phyloP scores from a whole-genome alignment of 108 stramenopile species.

The Cyclotella atomus region DNA sequence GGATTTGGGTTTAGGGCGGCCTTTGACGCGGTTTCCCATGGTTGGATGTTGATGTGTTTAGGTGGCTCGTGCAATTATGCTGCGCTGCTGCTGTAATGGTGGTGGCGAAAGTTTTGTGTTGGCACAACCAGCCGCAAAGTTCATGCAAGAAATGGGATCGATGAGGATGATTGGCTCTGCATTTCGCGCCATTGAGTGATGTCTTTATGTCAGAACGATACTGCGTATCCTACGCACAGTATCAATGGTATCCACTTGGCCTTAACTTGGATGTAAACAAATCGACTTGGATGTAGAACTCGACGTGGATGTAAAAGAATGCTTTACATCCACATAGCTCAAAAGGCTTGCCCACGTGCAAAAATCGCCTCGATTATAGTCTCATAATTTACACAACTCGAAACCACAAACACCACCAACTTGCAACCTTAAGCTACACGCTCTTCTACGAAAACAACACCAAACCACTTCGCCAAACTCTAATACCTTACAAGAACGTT shows the following conservation, averaged over 20 bases:
- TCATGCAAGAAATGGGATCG: background rate
- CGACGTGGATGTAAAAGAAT: background rate
- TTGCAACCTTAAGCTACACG: background rate
- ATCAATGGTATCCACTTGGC: too few species aligned
- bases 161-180: background rate
- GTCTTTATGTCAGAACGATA: too few species aligned
- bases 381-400: background rate
- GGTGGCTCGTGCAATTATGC: background rate
- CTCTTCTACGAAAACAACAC: background rate
- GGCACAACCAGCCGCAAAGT: too few species aligned
- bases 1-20: conserved; percentile 84
- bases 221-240: too few species aligned
- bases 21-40: conserved; percentile 90
- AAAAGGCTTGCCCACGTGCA: background rate
- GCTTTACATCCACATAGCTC: background rate
- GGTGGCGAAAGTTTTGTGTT: background rate
- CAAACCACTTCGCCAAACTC: background rate
- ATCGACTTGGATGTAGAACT: too few species aligned
- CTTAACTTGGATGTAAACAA: too few species aligned
- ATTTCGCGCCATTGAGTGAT: too few species aligned
- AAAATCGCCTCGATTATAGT: background rate
- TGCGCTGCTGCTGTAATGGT: background rate
- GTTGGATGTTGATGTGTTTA: background rate
- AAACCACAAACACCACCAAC: background rate
- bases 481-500: too few species aligned